These are phyloP conservation scores for Fusarium graminum DNA, from an alignment of 2,329 filamentous ascomycete genomes.

Conservation along the genomic window DNA sequence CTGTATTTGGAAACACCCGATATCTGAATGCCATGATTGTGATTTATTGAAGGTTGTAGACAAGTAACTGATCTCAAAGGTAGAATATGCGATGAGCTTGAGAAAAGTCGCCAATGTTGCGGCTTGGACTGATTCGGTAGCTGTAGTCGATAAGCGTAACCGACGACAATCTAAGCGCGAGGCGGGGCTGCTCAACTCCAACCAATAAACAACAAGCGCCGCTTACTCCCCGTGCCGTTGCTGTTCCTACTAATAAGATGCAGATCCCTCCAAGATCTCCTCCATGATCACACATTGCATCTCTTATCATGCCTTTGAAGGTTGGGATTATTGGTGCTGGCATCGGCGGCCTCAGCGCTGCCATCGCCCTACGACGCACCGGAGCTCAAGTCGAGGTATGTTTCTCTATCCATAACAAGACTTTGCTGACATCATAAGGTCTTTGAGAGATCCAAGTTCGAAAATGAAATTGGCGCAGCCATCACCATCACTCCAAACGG, in stretches of 20 bases:
- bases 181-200: neutral
- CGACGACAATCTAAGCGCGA: neutral
- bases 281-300: too few relatives aligned
- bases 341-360: neutral
- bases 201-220: neutral
- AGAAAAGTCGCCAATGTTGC: too few relatives aligned
- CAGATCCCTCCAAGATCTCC: neutral
- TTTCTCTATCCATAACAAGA: rapidly evolving
- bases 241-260: neutral
- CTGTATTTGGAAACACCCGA: neutral
- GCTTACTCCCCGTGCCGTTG: neutral
- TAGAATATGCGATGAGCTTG: too few relatives aligned
- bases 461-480: constrained; percentile 7
- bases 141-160: too few relatives aligned
- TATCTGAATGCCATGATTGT: neutral
- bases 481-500: constrained; percentile 2
- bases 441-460: constrained; percentile 3
- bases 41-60: too few relatives aligned
- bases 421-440: neutral
- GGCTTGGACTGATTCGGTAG: too few relatives aligned
- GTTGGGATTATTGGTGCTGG: neutral
- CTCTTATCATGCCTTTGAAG: neutral
- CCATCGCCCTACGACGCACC: neutral
- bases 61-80: too few relatives aligned
- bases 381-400: constrained; percentile 11